Percentiles rank a stretch among this genome's conserved stretches.
phyloP scores from a whole-genome alignment of 371 early-diverging fungal species.

The Mucor sp. region DNA sequence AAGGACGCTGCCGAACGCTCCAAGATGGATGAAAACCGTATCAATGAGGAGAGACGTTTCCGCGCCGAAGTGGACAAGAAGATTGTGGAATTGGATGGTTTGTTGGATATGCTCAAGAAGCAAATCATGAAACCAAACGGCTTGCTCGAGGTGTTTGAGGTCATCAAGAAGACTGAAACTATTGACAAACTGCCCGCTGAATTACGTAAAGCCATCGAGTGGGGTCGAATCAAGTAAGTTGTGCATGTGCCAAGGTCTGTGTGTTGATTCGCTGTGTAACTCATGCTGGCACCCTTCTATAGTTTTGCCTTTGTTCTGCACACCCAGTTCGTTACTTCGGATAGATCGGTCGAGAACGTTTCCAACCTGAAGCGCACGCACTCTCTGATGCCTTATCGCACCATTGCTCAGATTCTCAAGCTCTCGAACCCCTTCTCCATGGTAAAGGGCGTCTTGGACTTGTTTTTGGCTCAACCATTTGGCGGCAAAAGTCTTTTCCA shows the following conservation, averaged over 20 bases:
- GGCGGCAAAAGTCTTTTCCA: conserved; percentile 65
- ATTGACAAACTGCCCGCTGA: conserved; percentile 51
- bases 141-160: conserved; percentile 26
- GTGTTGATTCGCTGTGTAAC: background rate
- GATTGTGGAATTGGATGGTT: conserved; percentile 52
- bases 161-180: conserved; percentile 45
- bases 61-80: conserved; percentile 53
- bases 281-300: background rate
- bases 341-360: conserved; percentile 56
- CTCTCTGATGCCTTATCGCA: conserved; percentile 61
- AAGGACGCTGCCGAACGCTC: conserved; percentile 45
- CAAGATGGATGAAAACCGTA: conserved; percentile 43
- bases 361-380: conserved; percentile 62
- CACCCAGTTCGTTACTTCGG: conserved; percentile 62
- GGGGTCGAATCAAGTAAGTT: conserved; percentile 60
- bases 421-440: conserved; percentile 66
- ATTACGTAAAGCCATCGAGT: conserved; percentile 59
- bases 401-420: conserved; percentile 58
- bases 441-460: conserved; percentile 64
- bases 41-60: conserved; percentile 50
- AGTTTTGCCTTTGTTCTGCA: conserved; percentile 68
- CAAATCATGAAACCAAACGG: conserved; percentile 61
- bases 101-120: conserved; percentile 54
- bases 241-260: background rate
- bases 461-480: conserved; percentile 70